Percentiles rank a stretch among this genome's conserved stretches.
phyloP scores from a whole-genome alignment of 1,139 yeast species.

The Geotrichum fermentans region DNA sequence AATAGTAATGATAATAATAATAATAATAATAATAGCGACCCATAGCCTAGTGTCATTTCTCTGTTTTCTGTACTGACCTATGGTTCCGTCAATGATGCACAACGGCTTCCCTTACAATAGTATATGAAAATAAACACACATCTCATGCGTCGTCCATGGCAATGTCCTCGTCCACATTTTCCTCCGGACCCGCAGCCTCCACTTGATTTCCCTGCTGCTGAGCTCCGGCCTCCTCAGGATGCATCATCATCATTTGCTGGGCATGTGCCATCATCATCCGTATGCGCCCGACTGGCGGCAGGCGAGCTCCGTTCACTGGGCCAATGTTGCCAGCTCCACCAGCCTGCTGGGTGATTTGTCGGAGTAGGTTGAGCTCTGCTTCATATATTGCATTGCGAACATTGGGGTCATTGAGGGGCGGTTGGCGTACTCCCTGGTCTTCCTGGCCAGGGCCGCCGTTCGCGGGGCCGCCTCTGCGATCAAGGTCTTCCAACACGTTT shows the following conservation, averaged over 20 bases:
- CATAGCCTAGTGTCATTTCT: too few species aligned
- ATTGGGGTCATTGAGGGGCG: neutral
- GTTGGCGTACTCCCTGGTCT: neutral
- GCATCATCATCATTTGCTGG: neutral
- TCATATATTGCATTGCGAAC: neutral
- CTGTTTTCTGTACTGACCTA: too few species aligned
- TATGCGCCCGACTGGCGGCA: neutral
- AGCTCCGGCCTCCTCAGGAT: too few species aligned
- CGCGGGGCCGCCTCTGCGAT: neutral
- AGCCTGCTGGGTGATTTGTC: neutral
- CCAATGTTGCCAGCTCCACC: neutral
- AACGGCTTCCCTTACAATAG: too few species aligned
- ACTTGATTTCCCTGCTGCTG: neutral
- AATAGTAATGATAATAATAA: too few species aligned
- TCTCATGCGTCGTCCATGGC: neutral
- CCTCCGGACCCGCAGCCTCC: neutral
- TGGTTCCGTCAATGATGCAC: too few species aligned
- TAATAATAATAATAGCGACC: too few species aligned
- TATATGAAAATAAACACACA: too few species aligned
- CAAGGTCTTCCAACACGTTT: neutral
- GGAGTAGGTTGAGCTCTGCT: neutral
- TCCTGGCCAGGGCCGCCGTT: too few species aligned
- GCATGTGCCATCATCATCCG: constrained; percentile 5
- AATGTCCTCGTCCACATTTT: neutral
- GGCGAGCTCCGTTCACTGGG: constrained; percentile 7